These are phyloP conservation scores for Sonneratia caseolaris DNA, from an alignment of 345 rosid genomes.

Conservation along the genomic window DNA sequence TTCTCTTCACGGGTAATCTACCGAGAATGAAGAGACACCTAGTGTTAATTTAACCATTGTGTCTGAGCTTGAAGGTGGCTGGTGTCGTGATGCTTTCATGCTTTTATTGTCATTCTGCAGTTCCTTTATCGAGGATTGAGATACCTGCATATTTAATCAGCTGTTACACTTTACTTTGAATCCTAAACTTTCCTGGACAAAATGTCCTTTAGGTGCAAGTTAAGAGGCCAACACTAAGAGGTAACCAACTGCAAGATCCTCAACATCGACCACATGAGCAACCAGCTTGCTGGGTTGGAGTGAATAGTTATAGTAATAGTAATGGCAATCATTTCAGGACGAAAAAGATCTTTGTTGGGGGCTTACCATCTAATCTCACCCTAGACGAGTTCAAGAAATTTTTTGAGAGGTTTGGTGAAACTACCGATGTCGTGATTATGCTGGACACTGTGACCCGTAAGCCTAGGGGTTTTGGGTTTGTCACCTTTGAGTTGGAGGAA, in stretches of 20 bases:
- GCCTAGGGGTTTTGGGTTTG: conserved; percentile 19
- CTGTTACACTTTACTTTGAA: neutral
- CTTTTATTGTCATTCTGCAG: too few species aligned
- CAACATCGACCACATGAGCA: conserved; percentile 10
- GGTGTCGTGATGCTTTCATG: too few species aligned
- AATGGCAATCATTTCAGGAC: neutral
- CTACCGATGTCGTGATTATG: conserved; percentile 12
- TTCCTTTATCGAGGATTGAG: too few species aligned
- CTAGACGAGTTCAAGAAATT: conserved; percentile 11
- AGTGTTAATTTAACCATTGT: too few species aligned
- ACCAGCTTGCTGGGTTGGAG: neutral
- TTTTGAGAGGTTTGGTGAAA: conserved; percentile 12
- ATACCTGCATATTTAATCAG: neutral
- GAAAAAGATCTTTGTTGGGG: conserved; percentile 22
- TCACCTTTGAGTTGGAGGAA: conserved; percentile 14
- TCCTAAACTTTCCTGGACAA: conserved; percentile 1
- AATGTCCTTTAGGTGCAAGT: conserved; percentile 19
- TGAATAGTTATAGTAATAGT: neutral
- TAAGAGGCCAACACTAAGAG: conserved; percentile 21
- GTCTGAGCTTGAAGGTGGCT: too few species aligned
- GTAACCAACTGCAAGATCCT: conserved; percentile 27
- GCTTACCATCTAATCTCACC: conserved; percentile 11
- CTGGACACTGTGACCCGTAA: conserved; percentile 6
- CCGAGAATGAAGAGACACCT: too few species aligned
- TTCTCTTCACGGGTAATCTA: too few species aligned